Percentiles rank a stretch among this genome's conserved stretches.
phyloP scores from a whole-genome alignment of 306 rosid species.

The Trichosanthes truncata region DNA sequence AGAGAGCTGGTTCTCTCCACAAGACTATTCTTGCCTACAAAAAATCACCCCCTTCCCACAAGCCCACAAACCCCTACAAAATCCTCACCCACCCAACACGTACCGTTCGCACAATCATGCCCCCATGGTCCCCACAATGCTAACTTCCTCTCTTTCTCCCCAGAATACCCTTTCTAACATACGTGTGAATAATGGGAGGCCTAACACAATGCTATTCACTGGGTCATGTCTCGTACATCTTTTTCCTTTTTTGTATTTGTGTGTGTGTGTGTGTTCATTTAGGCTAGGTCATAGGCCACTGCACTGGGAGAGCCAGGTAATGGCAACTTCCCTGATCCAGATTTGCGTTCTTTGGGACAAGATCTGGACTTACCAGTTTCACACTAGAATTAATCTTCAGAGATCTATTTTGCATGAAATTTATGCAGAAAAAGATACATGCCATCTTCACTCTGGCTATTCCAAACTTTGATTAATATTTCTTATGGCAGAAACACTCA shows the following conservation, averaged over 20 bases:
- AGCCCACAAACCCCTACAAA: too few species aligned
- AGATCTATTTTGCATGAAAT: not conserved
- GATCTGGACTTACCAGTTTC: not conserved
- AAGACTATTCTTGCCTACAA: too few species aligned
- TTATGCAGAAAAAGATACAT: not conserved
- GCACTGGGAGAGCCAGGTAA: not conserved
- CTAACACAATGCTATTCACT: not conserved
- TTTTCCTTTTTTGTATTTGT: not conserved
- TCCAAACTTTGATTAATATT: slow-evolving; percentile 8
- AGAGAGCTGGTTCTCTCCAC: too few species aligned
- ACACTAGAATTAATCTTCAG: not conserved
- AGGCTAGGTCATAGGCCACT: not conserved
- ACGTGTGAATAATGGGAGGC: too few species aligned
- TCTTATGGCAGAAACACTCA: slow-evolving; percentile 56
- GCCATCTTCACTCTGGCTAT: not conserved
- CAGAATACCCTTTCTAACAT: too few species aligned
- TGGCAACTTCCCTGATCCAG: not conserved
- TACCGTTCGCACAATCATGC: too few species aligned
- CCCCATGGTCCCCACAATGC: too few species aligned
- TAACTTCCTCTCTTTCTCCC: too few species aligned
- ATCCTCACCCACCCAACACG: too few species aligned
- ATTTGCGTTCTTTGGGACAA: not conserved
- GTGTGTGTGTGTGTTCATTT: not conserved
- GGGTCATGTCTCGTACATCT: not conserved
- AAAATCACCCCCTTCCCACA: too few species aligned